Evolutionary conservation across 371 early-diverging fungal genomes (phyloP).

Genomic region (Mortierella sp.): DNA sequence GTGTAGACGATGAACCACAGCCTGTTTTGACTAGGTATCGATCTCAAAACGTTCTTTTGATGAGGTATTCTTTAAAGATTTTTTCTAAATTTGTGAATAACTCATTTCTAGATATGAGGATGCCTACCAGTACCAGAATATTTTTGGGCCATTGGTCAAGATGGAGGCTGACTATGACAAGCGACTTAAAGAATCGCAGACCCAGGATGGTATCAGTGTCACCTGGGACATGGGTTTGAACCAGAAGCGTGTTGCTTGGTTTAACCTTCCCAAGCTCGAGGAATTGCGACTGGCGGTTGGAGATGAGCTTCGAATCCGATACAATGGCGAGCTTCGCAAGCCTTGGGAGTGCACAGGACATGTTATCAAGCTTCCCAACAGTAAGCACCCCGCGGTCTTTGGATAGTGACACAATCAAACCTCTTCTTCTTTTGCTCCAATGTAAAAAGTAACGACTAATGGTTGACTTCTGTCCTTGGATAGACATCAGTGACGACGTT

Average conservation of each 20-base stretch:
- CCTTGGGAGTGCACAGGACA: slow-evolving; percentile 92
- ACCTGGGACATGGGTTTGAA: slow-evolving; percentile 98
- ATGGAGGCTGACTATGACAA: slow-evolving; percentile 98
- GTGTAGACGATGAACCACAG: slow-evolving; percentile 87
- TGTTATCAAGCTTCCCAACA: slow-evolving; percentile 96
- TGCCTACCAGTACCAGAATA: slow-evolving; percentile 97
- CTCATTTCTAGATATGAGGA: slow-evolving; percentile 83
- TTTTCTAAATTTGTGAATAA: not conserved
- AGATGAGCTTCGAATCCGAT: slow-evolving; percentile 92
- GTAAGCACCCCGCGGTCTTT: slow-evolving; percentile 57
- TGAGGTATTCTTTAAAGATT: not conserved
- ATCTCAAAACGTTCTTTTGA: not conserved
- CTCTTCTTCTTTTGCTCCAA: not conserved
- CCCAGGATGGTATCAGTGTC: slow-evolving; percentile 94
- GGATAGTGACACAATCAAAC: not conserved
- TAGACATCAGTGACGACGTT: slow-evolving; percentile 93
- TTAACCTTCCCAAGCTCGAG: slow-evolving; percentile 91
- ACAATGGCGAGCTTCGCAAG: slow-evolving; percentile 87
- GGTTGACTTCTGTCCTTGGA: not conserved
- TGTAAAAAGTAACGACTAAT: not conserved
- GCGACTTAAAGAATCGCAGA: slow-evolving; percentile 95
- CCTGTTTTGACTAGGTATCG: slow-evolving; percentile 79
- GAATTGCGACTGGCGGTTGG: slow-evolving; percentile 96
- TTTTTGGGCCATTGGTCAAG: slow-evolving; percentile 95
- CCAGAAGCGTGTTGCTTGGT: slow-evolving; percentile 93